A percentile compares a stretch with the other conserved stretches of the same genome.
These are phyloP conservation scores for Sporisorium scitamineum DNA, from an alignment of 1,284 basidiomycete species.

Conservation along the genomic window DNA sequence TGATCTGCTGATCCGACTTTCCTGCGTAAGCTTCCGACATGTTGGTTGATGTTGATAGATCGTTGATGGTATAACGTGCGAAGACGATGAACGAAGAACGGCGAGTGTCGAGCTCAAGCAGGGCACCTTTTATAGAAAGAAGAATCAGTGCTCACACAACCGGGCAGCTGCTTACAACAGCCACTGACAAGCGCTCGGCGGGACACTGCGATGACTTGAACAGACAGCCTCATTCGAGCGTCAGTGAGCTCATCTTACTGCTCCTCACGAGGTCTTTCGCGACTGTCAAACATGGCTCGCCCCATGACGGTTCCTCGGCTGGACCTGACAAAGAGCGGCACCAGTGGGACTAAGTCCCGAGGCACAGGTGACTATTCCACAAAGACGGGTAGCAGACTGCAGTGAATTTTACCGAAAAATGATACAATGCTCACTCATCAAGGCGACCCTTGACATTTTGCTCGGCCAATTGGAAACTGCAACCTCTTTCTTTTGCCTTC, in stretches of 20 bases:
- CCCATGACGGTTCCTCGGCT: too few relatives aligned
- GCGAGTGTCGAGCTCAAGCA: not conserved
- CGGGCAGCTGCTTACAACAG: not conserved
- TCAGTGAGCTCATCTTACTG: conserved; percentile 26
- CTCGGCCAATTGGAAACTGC: conserved; percentile 3
- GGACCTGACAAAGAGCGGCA: too few relatives aligned
- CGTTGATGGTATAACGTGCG: not conserved
- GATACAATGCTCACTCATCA: conserved; percentile 46
- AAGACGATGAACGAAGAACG: not conserved
- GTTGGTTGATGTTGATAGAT: conserved; percentile 3
- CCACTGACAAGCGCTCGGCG: not conserved
- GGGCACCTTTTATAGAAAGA: conserved; percentile 4
- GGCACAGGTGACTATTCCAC: too few relatives aligned
- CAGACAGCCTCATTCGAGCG: conserved; percentile 3
- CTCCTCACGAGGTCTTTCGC: too few relatives aligned
- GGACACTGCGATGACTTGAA: conserved; percentile 23
- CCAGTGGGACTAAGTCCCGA: too few relatives aligned
- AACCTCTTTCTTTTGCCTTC: not conserved
- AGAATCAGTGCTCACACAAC: not conserved
- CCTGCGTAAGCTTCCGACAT: conserved; percentile 62
- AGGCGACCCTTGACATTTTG: conserved; percentile 8
- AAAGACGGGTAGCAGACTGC: too few relatives aligned
- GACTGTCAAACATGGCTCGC: not conserved
- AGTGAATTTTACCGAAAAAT: conserved; percentile 14
- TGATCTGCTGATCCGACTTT: conserved; percentile 62